These are phyloP conservation scores for Juncus inflexus DNA, from an alignment of 176 grass and related monocot genomes.

Conservation along the genomic window DNA sequence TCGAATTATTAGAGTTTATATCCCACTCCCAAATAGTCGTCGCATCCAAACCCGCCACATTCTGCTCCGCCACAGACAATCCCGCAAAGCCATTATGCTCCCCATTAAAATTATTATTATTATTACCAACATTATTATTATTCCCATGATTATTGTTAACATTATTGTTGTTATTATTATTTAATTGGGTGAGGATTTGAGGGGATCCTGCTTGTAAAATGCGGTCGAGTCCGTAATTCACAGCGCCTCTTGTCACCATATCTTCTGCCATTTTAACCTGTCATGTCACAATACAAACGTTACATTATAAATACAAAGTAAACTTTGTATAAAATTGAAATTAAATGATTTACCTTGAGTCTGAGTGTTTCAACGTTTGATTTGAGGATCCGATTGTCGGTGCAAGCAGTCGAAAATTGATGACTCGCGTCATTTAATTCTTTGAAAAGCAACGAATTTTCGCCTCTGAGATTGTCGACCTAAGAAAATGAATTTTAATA, in stretches of 20 bases:
- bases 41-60: constrained; percentile 36
- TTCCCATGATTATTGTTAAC: constrained; percentile 44
- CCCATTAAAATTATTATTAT: constrained; percentile 31
- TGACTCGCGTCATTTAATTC: constrained; percentile 57
- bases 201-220: constrained; percentile 49
- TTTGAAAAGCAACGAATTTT: constrained; percentile 61
- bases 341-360: constrained; percentile 49
- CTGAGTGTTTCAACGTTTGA: constrained; percentile 73
- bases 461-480: constrained; percentile 62
- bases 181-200: constrained; percentile 33
- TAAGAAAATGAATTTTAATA: constrained; percentile 10
- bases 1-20: constrained; percentile 27
- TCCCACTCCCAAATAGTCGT: constrained; percentile 45
- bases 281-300: neutral
- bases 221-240: constrained; percentile 56
- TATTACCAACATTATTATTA: constrained; percentile 18
- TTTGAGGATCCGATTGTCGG: constrained; percentile 79
- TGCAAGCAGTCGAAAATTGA: constrained; percentile 59
- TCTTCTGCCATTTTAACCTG: constrained; percentile 96
- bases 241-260: constrained; percentile 50
- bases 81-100: constrained; percentile 29
- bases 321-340: neutral
- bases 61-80: constrained; percentile 37
- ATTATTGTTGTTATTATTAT: neutral
- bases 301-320: neutral